Evolutionary conservation across 2,329 filamentous ascomycete genomes (phyloP).

Genomic region (Plenodomus lindquistii): DNA sequence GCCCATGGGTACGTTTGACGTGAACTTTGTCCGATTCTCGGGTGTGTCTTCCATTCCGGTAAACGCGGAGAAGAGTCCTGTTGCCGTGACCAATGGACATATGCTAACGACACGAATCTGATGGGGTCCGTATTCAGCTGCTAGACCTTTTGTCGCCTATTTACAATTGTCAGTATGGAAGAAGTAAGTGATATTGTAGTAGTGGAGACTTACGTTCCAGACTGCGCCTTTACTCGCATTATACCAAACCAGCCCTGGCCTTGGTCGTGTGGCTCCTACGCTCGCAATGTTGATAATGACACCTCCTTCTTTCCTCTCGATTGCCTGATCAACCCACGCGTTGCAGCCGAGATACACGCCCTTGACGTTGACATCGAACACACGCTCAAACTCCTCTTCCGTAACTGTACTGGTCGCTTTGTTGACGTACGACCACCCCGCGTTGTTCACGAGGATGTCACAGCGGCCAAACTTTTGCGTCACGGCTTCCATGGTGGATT

Average conservation of each 20-base stretch:
- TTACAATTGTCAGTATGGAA: constrained; percentile 18
- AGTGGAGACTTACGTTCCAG: constrained; percentile 53
- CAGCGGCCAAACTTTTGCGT: constrained; percentile 58
- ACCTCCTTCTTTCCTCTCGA: constrained; percentile 60
- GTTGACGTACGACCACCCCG: constrained; percentile 59
- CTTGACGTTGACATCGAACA: constrained; percentile 72
- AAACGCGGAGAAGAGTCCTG: constrained; percentile 64
- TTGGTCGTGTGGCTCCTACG: constrained; percentile 64
- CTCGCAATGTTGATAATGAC: constrained; percentile 69
- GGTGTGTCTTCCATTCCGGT: constrained; percentile 65
- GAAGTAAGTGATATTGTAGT: constrained; percentile 20
- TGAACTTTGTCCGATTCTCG: constrained; percentile 56
- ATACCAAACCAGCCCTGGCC: constrained; percentile 69
- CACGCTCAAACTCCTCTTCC: constrained; percentile 67
- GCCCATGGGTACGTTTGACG: constrained; percentile 62
- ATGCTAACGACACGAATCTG: constrained; percentile 75
- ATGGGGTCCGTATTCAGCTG: constrained; percentile 72
- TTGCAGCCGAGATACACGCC: constrained; percentile 64
- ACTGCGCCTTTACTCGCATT: constrained; percentile 71
- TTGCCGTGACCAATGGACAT: constrained; percentile 69
- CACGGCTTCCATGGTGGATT: constrained; percentile 57
- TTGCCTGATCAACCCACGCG: constrained; percentile 64
- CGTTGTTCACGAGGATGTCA: constrained; percentile 65
- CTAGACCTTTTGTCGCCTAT: constrained; percentile 65
- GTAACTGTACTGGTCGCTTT: constrained; percentile 65